Evolutionary conservation across 768 basidiomycete species (phyloP).

Genomic region (Russula ochroleuca): DNA sequence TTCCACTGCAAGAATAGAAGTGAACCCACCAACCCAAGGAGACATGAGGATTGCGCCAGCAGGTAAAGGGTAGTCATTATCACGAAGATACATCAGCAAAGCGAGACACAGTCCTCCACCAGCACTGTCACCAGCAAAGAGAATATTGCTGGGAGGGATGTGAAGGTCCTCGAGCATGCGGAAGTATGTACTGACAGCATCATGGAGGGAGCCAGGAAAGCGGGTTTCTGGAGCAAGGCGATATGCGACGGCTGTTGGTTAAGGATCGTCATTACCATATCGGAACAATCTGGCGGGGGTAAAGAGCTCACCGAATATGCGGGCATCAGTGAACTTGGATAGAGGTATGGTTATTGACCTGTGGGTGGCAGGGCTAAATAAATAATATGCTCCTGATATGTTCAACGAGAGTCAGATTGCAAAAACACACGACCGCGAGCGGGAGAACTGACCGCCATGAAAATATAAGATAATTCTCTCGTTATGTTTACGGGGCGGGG

Average conservation of each 20-base stretch:
- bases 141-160: slow-evolving; percentile 87
- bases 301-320: slow-evolving; percentile 69
- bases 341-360: slow-evolving; percentile 86
- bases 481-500: slow-evolving; percentile 38
- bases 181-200: slow-evolving; percentile 83
- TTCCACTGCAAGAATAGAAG: not conserved
- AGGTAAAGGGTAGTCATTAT: slow-evolving; percentile 80
- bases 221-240: slow-evolving; percentile 92
- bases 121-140: slow-evolving; percentile 88
- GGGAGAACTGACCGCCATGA: slow-evolving; percentile 68
- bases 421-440: not conserved
- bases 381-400: slow-evolving; percentile 78
- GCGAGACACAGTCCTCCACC: slow-evolving; percentile 87
- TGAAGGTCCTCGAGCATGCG: slow-evolving; percentile 82
- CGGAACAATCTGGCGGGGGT: not conserved
- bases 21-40: slow-evolving; percentile 85
- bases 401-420: slow-evolving; percentile 16
- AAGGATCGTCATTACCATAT: not conserved
- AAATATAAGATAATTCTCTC: slow-evolving; percentile 89
- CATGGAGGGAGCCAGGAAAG: slow-evolving; percentile 86
- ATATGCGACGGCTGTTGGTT: slow-evolving; percentile 76
- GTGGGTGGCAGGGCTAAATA: slow-evolving; percentile 87
- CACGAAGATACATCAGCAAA: slow-evolving; percentile 89
- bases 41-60: slow-evolving; percentile 85
- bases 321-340: slow-evolving; percentile 81